Evolutionary conservation across 805 yeast species (phyloP).

Genomic region (Candida nemodendra): DNA sequence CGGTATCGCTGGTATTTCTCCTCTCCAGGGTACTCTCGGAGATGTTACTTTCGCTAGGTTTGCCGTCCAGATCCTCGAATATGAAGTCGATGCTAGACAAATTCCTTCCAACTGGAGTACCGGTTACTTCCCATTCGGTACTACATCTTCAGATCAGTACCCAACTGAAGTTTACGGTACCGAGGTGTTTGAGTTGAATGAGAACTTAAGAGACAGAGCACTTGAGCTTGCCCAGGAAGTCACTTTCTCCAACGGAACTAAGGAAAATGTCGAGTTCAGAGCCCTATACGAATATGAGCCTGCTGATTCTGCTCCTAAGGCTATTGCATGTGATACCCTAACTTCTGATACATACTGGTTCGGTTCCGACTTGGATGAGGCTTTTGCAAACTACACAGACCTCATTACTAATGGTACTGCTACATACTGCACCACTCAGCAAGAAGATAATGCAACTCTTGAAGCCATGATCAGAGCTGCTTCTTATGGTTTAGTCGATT

Average conservation of each 20-base stretch:
- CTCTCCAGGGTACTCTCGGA: constrained; percentile 54
- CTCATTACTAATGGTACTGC: constrained; percentile 60
- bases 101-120: constrained; percentile 53
- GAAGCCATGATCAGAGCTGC: constrained; percentile 58
- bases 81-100: constrained; percentile 54
- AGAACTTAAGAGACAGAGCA: constrained; percentile 56
- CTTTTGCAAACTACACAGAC: constrained; percentile 46
- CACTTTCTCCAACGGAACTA: constrained; percentile 44
- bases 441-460: constrained; percentile 66
- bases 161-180: constrained; percentile 60
- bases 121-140: constrained; percentile 58
- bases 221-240: constrained; percentile 48
- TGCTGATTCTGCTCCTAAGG: constrained; percentile 47
- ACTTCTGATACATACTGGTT: constrained; percentile 62
- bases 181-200: constrained; percentile 64
- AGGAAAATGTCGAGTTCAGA: constrained; percentile 44
- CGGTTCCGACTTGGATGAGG: constrained; percentile 50
- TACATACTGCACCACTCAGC: constrained; percentile 59
- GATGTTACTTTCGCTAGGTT: constrained; percentile 59
- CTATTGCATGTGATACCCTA: constrained; percentile 54
- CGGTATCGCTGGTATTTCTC: constrained; percentile 68
- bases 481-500: constrained; percentile 54
- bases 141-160: constrained; percentile 46
- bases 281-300: constrained; percentile 47
- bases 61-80: constrained; percentile 61